Base-by-base conservation (phyloP, 768 basidiomycete genomes). In the Mycena vulgaris region DNA sequence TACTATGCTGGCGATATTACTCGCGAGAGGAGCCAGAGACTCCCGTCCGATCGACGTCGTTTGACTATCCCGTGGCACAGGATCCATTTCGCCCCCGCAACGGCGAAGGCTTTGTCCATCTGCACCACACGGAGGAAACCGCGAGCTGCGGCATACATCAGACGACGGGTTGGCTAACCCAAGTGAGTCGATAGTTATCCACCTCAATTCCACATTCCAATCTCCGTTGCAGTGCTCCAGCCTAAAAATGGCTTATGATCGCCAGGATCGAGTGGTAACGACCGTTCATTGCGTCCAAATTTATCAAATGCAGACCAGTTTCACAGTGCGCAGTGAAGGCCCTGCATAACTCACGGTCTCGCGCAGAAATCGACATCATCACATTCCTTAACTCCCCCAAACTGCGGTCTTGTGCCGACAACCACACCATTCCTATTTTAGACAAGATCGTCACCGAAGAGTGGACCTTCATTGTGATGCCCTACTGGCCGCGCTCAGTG, bases 191-290 rank as follows among this genome's bases (percentile, higher is more conserved):
- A 23, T 19, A 8, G 9, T 16, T 40, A 39, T 59, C 31, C 52
- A 8, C 35, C 47, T 53, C 23, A 10, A 19, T 17, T 35, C 19
- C 60, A 8, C 27, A 48, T 42, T 51, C 45, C 27, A 23, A 53
- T 17, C 42, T 30, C 13, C 10, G 16, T 33, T 19, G 27, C 51
- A 68, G 71, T 35, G 37, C 19, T 61, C 70, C n/a, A 71, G 37
- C 51, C 63, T 72, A 56, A 72, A 72, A 59, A 72, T 72, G 71
- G 71, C 71, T 3, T 69, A 72, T 40, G 71, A 72, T 37, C n/a
- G 45, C 7, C 51, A 69, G 35, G 71, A 72, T 45, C 67, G 71
- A 1, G 64, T 72, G 59, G 71, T 72, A 51, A 42, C 17, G 11
- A 9, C 45, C 11, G 13, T 51, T 23, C 25, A 23, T 39, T 27